Percentiles rank a stretch among this genome's conserved stretches.
Evolutionary conservation across 2,329 filamentous ascomycete genomes (phyloP).

Genomic region (Chaetomium olivaceum): DNA sequence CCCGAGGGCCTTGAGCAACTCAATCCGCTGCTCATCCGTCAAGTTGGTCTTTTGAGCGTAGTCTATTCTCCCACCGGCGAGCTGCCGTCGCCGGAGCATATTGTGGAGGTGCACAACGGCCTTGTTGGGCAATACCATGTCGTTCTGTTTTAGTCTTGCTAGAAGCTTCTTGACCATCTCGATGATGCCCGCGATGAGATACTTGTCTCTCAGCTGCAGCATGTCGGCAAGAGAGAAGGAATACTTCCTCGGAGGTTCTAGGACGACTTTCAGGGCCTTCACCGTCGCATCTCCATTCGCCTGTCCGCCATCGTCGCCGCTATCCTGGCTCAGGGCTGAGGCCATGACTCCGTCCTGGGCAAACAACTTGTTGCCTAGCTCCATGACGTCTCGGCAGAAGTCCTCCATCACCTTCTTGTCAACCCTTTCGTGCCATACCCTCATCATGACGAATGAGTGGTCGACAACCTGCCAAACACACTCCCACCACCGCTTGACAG

Average conservation of each 20-base stretch:
- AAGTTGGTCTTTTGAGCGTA: conserved; percentile 74
- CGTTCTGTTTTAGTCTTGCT: conserved; percentile 73
- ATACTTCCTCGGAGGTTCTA: conserved; percentile 61
- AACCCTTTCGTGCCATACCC: conserved; percentile 75
- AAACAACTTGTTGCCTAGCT: conserved; percentile 83
- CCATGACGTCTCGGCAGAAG: conserved; percentile 93
- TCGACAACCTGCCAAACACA: conserved; percentile 79
- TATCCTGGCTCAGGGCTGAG: conserved; percentile 56
- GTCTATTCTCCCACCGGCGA: conserved; percentile 49
- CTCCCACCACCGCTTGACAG: conserved; percentile 78
- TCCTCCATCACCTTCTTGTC: conserved; percentile 82
- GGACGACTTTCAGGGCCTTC: conserved; percentile 48
- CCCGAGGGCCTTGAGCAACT: conserved; percentile 66
- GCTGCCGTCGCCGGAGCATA: conserved; percentile 62
- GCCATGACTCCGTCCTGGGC: conserved; percentile 82
- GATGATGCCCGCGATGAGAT: conserved; percentile 79
- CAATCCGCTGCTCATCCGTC: conserved; percentile 78
- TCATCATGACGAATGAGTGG: conserved; percentile 79
- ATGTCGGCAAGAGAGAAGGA: conserved; percentile 78
- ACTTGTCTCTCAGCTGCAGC: conserved; percentile 85
- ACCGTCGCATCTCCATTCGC: conserved; percentile 20
- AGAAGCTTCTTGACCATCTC: conserved; percentile 83
- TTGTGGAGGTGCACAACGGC: conserved; percentile 64
- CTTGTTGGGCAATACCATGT: conserved; percentile 66
- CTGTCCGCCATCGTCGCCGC: conserved; percentile 21